Base-by-base conservation (phyloP, 192 early-diverging fungal genomes). In the Rhizophagus clarus region DNA sequence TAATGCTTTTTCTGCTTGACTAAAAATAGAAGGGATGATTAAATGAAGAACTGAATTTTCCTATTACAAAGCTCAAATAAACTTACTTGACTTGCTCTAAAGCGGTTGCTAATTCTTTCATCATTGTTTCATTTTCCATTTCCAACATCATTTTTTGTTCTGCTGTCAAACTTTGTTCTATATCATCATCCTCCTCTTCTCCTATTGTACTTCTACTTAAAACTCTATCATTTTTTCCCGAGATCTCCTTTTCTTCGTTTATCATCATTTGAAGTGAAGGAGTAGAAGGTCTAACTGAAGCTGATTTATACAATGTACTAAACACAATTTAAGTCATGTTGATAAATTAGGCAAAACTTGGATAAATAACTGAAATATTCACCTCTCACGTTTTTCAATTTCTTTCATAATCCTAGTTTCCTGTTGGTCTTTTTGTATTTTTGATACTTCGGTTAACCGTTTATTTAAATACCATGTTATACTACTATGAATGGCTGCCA, bases 361-460 rank as follows among this genome's bases (percentile, higher is more conserved):
- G 8, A 40, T 26, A 76, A 77, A 24, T 85, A 40, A 24, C 69
- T 47, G 3, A 84, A 81, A 51, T 74, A 51, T 31, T 61, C 78
- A 87, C 87, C 88, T 95, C 69, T 90, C 85, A 8, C 87, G 88
- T 68, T 90, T 91, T 77, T 91, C 90, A 22, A 95, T 86, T 68
- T 91, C 91, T 20, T 90, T 87, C 45, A 85, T 86, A 79, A 95
- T 82, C 72, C 91, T 85, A 32, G 87, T 79, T 77, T 94, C 90
- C 77, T 95, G 92, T 80, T 92, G 92, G 56, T 92, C 87, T 76
- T 90, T 91, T 72, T 95, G 94, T 22, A 91, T 77, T 49, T 88
- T 87, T 29, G 92, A 92, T 15, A 92, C 84, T 61, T 88, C 83
- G 49, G 91, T 92, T 45, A 95, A 82, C 15, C 88, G 82, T 45